A percentile compares a stretch with the other conserved stretches of the same genome.
Evolutionary conservation across 495 filamentous ascomycete species (phyloP).

Genomic region (Lindgomyces ingoldianus): DNA sequence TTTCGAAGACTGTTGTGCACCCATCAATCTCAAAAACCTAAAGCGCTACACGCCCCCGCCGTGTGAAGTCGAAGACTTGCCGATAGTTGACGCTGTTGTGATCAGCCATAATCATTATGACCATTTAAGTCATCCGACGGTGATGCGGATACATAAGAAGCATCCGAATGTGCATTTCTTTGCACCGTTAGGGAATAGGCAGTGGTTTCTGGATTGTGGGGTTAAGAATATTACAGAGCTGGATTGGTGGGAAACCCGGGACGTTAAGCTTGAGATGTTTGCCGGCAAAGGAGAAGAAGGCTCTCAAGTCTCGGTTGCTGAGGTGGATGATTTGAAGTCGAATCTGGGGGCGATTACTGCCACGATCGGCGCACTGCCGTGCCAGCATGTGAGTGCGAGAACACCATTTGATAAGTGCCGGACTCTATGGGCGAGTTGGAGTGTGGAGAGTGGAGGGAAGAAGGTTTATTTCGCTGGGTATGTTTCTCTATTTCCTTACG

Average conservation of each 20-base stretch:
- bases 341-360: constrained; percentile 59
- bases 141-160: constrained; percentile 66
- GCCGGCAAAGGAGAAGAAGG: neutral
- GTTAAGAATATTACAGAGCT: constrained; percentile 78
- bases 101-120: constrained; percentile 97
- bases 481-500: constrained; percentile 11
- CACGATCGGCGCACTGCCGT: constrained; percentile 78
- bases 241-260: constrained; percentile 93
- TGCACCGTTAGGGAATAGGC: constrained; percentile 81
- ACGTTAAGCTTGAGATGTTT: constrained; percentile 59
- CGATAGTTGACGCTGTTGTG: constrained; percentile 80
- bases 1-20: constrained; percentile 84
- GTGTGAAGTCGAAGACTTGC: constrained; percentile 77
- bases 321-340: neutral
- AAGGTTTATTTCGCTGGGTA: constrained; percentile 72
- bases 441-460: constrained; percentile 70
- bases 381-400: constrained; percentile 79
- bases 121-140: constrained; percentile 76
- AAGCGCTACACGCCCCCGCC: constrained; percentile 80
- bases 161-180: constrained; percentile 87
- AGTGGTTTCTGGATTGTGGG: constrained; percentile 73
- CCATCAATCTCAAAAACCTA: constrained; percentile 69
- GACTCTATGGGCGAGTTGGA: constrained; percentile 90
- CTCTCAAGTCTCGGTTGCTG: neutral
- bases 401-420: constrained; percentile 64